phyloP scores from a whole-genome alignment of 73 alveolate species.

The Symbiodinium natans region DNA sequence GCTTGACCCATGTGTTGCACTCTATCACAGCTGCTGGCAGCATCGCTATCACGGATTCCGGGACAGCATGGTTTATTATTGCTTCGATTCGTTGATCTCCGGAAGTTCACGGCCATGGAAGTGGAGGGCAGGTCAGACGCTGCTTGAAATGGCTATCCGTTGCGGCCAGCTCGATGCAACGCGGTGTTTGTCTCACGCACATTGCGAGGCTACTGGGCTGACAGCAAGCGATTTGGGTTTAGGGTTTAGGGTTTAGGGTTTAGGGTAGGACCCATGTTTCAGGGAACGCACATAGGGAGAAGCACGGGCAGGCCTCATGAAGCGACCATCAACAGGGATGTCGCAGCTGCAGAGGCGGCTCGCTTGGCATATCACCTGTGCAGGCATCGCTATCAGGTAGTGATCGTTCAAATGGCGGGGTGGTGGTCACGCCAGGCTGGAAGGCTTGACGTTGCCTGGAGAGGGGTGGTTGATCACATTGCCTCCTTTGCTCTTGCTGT shows the following conservation, averaged over 20 bases:
- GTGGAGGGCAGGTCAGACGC: slow-evolving; percentile 1
- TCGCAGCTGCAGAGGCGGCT: not conserved
- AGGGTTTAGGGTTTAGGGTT: too few species aligned
- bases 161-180: slow-evolving; percentile 3
- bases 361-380: slow-evolving; percentile 1
- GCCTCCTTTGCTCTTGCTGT: not conserved
- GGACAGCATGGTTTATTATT: not conserved
- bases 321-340: not conserved
- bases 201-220: not conserved
- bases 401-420: not conserved
- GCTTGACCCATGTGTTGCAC: not conserved
- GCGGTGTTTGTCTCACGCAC: not conserved
- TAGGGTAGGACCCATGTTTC: slow-evolving; percentile 1
- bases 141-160: slow-evolving; percentile 14
- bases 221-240: not conserved
- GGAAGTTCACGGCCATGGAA: not conserved
- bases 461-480: not conserved
- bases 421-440: not conserved
- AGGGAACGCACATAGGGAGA: not conserved
- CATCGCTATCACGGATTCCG: not conserved
- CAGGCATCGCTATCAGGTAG: not conserved
- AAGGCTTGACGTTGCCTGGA: not conserved
- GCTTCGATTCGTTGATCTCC: not conserved
- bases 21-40: not conserved
- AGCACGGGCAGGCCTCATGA: not conserved